Evolutionary conservation across 225 moss, liverwort and hornwort genomes (phyloP), one percentile per base, ranked within the genome.

Genomic region (Lunularia cruciata): DNA sequence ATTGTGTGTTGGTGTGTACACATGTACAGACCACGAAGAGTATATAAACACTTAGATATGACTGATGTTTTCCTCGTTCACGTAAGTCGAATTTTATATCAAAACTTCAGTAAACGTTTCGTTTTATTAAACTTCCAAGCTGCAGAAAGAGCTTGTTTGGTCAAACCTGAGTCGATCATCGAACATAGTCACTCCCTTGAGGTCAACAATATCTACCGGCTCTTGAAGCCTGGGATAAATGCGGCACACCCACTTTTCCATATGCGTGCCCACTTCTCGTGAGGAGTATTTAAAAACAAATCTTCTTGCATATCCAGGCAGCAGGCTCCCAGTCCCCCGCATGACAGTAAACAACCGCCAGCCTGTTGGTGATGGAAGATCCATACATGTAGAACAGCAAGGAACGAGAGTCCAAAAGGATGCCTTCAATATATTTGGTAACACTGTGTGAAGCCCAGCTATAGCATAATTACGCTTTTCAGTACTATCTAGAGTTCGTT

Each of bases 211-310:
- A 72, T 84, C 73, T 55, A 87, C 79, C 2, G 72, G 68, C 32
- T n/a, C 28, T 12, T 56, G 71, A 49, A 85, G 79, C 54, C 67
- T 81, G 15, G 89, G 89, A 70, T 77, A 86, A 22, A 88, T 63
- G 33, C 78, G 81, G 57, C 89, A 73, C 2, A 83, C 57, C 92
- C 89, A 92, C 26, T 69, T 84, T 65, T 92, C 87, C 79, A 88
- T 62, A 4, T 81, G 85, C 37, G 78, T 81, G 0, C 92, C 89
- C 58, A 87, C 76, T 56, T 76, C 79, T 1, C 82, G 71, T 30
- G 86, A 89, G 22, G 78, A 72, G 27, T 89, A 92, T 20, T 57
- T 86, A 65, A 92, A 92, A 7, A 67, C 42, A 64, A 89, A 89
- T 42, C 78, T 84, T 47, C 75, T 81, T 7, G 73, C 69, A 74